A percentile compares a stretch with the other conserved stretches of the same genome.
These are phyloP conservation scores for Ustilago loliicola DNA, from an alignment of 1,284 basidiomycete genomes.

Conservation along the genomic window DNA sequence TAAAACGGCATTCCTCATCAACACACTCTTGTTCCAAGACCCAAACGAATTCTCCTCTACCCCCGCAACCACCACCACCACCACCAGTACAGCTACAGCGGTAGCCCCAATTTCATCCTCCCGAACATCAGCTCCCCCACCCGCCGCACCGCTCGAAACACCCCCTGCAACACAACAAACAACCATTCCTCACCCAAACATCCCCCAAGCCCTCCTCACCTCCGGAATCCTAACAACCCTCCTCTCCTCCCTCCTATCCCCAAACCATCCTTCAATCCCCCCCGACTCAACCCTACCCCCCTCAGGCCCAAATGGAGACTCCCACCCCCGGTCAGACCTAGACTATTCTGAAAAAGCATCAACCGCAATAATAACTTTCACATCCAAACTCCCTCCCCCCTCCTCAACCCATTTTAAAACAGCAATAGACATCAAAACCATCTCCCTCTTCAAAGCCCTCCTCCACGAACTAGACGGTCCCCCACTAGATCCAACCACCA, in stretches of 20 bases:
- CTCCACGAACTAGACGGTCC: slow-evolving; percentile 16
- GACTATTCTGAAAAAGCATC: slow-evolving; percentile 87
- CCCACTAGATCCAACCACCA: slow-evolving; percentile 9
- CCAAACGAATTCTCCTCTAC: slow-evolving; percentile 46
- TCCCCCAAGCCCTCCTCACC: slow-evolving; percentile 64
- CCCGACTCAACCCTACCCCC: slow-evolving; percentile 67
- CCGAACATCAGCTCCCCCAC: slow-evolving; percentile 44
- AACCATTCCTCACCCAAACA: slow-evolving; percentile 57
- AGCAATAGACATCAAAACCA: slow-evolving; percentile 5
- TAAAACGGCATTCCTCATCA: slow-evolving; percentile 87
- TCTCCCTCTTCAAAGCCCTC: slow-evolving; percentile 14
- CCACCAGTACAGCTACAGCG: slow-evolving; percentile 58
- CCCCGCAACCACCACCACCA: slow-evolving; percentile 72
- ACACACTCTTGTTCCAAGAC: slow-evolving; percentile 79
- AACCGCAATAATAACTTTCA: slow-evolving; percentile 73
- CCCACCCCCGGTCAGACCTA: slow-evolving; percentile 75
- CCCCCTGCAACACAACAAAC: slow-evolving; percentile 60
- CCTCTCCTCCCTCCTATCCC: slow-evolving; percentile 57
- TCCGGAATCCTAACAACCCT: slow-evolving; percentile 59
- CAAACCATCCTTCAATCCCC: slow-evolving; percentile 19
- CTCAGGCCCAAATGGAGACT: slow-evolving; percentile 79
- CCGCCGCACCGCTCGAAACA: slow-evolving; percentile 63
- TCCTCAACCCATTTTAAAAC: background rate
- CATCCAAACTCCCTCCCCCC: slow-evolving; percentile 15
- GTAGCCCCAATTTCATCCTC: slow-evolving; percentile 20